Base-by-base conservation (phyloP, 345 rosid species). In the Arabidopsis suecica region DNA sequence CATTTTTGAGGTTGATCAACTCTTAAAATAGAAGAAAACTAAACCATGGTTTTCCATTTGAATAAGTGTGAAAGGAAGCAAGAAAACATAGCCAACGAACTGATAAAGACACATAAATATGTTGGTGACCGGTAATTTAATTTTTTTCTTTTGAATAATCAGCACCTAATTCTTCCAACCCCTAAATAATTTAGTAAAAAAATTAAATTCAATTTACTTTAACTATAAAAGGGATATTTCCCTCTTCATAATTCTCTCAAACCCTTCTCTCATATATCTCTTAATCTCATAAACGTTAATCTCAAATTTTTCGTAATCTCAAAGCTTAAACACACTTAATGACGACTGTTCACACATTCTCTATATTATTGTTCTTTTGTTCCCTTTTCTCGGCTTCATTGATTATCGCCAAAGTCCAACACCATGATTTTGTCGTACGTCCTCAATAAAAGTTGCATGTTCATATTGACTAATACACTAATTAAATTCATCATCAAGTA, bases 361-460 rank as follows among this genome's bases (percentile, higher is more conserved):
- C 60, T 57, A 65, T 28, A 45, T 32, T 54, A 5, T 62, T 80
- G 36, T 75, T 81, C 65, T 25, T 83, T 3, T 70, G 83, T 78
- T 58, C 81, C 37, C 25, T 88, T n/a, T 77, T 89, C 71, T 79
- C 79, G 7, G 82, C 82, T 74, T 69, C 87, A 54, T 45, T 74
- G 7, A 85, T 81, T 4, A 57, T 69, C 55, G 86, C 95, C 11
- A 82, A 83, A 84, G 65, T 74, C 72, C 93, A 88, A 66, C 61
- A 76, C 47, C 96, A 91, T 76, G 83, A 86, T 23, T 94, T 94
- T 57, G 82, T 91, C 49, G 98, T 91, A 91, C 34, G 96, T 69
- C 6, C 5, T 72, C 45, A 7, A 32, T 51, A 50, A 36, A 20
- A 12, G 3, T 32, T 50, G n/a, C 60, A 41, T 59, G 51, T 49